These are phyloP conservation scores for Pontederia paniculata DNA, from an alignment of 176 grass and related monocot genomes.

Conservation along the genomic window DNA sequence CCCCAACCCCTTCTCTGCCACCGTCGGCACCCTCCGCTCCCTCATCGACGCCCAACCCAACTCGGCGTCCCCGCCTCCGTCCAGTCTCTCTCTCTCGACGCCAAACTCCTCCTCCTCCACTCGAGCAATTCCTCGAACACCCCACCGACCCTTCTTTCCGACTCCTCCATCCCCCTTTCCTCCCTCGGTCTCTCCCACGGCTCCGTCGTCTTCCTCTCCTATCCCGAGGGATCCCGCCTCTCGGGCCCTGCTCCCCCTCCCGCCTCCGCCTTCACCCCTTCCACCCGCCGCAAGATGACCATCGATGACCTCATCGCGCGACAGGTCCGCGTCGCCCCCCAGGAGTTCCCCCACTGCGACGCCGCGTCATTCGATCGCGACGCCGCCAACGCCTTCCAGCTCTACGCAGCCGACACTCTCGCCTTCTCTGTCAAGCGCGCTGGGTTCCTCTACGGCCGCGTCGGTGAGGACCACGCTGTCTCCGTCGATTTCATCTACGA, in stretches of 20 bases:
- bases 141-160: conserved; percentile 12
- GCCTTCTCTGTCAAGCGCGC: conserved; percentile 80
- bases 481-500: conserved; percentile 92
- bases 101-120: conserved; percentile 34
- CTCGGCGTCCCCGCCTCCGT: conserved; percentile 40
- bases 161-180: conserved; percentile 25
- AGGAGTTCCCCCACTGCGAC: conserved; percentile 61
- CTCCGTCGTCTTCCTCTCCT: conserved; percentile 56
- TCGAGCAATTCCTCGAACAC: not conserved
- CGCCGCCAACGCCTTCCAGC: conserved; percentile 79
- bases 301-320: conserved; percentile 93
- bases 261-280: conserved; percentile 29
- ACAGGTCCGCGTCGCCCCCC: conserved; percentile 88
- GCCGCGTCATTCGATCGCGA: conserved; percentile 72
- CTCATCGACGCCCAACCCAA: conserved; percentile 42
- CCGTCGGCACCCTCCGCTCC: conserved; percentile 45
- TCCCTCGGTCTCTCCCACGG: conserved; percentile 53
- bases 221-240: conserved; percentile 21
- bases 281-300: conserved; percentile 72
- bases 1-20: conserved; percentile 34
- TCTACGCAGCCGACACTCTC: conserved; percentile 60
- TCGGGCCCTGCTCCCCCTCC: conserved; percentile 24
- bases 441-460: conserved; percentile 68
- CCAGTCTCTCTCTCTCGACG: conserved; percentile 55
- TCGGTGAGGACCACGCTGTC: conserved; percentile 36